phyloP scores from a whole-genome alignment of 2,329 filamentous ascomycete species.

The Lomentospora prolificans region DNA sequence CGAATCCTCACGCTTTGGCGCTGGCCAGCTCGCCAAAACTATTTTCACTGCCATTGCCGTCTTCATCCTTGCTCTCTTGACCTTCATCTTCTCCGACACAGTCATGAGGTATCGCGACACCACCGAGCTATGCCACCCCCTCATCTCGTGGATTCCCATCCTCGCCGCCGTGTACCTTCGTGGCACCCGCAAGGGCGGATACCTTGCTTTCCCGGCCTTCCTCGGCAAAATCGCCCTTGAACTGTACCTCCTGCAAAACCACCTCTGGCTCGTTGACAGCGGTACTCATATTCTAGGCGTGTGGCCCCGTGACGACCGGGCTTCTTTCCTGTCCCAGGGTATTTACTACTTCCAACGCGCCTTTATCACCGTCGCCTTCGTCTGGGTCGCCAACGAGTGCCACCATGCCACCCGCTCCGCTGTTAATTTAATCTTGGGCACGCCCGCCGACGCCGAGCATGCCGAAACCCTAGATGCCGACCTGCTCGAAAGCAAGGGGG shows the following conservation, averaged over 20 bases:
- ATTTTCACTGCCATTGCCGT: not conserved
- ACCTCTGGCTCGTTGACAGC: constrained; percentile 46
- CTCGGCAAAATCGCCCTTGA: constrained; percentile 49
- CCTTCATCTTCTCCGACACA: constrained; percentile 4
- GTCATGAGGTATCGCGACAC: constrained; percentile 2
- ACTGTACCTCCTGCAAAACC: constrained; percentile 49
- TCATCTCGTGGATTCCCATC: constrained; percentile 24
- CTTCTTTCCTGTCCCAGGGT: not conserved
- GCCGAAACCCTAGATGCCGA: constrained; percentile 3
- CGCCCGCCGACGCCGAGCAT: not conserved
- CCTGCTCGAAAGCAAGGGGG: constrained; percentile 1
- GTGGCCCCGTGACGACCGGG: not conserved
- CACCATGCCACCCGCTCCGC: constrained; percentile 1
- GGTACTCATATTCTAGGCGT: not conserved
- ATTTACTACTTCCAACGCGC: not conserved
- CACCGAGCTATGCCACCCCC: constrained; percentile 12
- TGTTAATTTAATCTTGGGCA: not conserved
- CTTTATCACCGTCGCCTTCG: not conserved
- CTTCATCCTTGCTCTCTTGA: not conserved
- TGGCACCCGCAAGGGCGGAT: constrained; percentile 22
- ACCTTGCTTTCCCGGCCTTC: constrained; percentile 11
- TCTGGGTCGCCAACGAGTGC: not conserved
- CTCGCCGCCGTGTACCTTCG: constrained; percentile 41
- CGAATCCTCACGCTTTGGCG: not conserved
- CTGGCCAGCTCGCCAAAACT: constrained; percentile 7